Evolutionary conservation across 176 grass and related monocot genomes (phyloP), one percentile per base, ranked within the genome.

Genomic region (Rhynchospora breviuscula): DNA sequence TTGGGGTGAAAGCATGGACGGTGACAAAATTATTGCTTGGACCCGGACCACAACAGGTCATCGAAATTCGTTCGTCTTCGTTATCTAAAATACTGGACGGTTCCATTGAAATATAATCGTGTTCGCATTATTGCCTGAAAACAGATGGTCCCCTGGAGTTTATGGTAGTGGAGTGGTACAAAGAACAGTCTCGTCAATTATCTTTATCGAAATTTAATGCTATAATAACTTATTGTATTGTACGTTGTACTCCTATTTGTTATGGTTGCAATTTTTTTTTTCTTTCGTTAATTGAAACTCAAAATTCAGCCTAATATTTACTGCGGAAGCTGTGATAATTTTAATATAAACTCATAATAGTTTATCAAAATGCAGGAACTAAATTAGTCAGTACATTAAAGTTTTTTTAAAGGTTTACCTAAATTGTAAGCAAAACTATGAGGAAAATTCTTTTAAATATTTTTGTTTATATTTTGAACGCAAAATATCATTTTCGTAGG

Each of bases 1-100:
- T 79, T 25, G 49, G 75, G 67, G 46, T 48, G 40, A 72, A 79
- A 56, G 46, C 22, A 80, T 21, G 57, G 57, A 53, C 57, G 40
- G 35, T 63, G 78, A 81, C 78, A 22, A 56, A 79, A 43, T 59
- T 46, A 74, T 81, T 81, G 59, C 44, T 81, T 81, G 63, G 31
- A 51, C 56, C 15, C 58, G 57, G 78, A 63, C n/a, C 78, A 63
- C 26, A 44, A 11, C 62, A 15, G n/a, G 2, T 75, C 12, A 13
- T 49, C 10, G 15, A 35, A 70, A 67, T 67, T 67, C 29, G 18
- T 31, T 12, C 6, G 1, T 59, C 0, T 59, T 18, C 57, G 57
- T 59, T 59, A 29, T 29, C 6, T 31, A 13, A 64, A 64, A 29
- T 31, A 29, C 22, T 64, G 10, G 62, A 29, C 22, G 26, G 47